phyloP scores from a whole-genome alignment of 2,329 filamentous ascomycete species.

The Nakataea oryzae region DNA sequence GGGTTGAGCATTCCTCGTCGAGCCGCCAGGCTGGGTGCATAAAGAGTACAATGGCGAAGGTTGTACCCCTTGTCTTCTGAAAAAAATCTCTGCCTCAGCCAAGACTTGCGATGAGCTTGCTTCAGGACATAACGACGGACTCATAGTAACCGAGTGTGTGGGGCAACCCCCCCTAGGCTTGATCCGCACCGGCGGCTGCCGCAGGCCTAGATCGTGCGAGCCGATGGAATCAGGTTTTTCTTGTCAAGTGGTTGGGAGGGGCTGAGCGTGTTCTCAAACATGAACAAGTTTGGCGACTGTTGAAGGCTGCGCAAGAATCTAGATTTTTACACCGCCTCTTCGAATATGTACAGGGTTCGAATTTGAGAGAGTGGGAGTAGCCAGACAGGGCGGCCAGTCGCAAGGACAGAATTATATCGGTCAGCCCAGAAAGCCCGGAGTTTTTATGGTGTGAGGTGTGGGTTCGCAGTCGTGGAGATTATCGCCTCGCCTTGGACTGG shows the following conservation, averaged over 20 bases:
- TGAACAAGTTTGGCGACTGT: not conserved
- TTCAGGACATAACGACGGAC: not conserved
- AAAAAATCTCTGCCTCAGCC: not conserved
- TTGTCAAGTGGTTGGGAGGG: not conserved
- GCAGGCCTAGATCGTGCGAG: not conserved
- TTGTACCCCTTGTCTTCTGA: not conserved
- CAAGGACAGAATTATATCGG: not conserved
- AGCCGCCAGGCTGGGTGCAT: not conserved
- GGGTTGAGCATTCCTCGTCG: not conserved
- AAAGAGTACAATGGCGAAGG: not conserved
- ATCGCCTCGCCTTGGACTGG: not conserved
- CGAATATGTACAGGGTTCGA: not conserved
- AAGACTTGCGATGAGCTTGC: not conserved
- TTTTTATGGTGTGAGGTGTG: not conserved
- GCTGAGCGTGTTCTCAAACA: not conserved
- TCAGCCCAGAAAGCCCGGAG: not conserved
- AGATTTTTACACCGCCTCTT: not conserved
- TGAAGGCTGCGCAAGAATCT: not conserved
- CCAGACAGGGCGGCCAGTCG: not conserved
- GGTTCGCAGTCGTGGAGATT: not conserved
- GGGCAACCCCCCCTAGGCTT: not conserved
- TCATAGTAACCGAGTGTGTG: not conserved
- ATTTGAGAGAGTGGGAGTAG: not conserved
- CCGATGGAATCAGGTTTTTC: not conserved
- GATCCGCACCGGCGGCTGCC: not conserved